phyloP scores from a whole-genome alignment of 2,329 filamentous ascomycete species.

The Aspergillus alliaceus region DNA sequence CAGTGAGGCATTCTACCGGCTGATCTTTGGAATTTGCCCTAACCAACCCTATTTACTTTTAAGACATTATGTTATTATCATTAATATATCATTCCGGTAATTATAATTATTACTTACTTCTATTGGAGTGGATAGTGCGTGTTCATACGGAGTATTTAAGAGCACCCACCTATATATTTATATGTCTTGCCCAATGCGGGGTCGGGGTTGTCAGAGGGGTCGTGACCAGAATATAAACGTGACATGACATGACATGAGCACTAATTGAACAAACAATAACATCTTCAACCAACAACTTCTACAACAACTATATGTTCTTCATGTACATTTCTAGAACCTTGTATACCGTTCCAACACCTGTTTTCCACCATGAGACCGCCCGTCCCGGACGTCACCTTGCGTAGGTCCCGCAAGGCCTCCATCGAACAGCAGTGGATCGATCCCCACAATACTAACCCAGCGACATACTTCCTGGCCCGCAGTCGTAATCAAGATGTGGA shows the following conservation, averaged over 20 bases:
- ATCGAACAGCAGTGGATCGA: slow-evolving; percentile 37
- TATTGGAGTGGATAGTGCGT: too few species aligned
- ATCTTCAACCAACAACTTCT: neutral
- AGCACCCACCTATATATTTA: too few species aligned
- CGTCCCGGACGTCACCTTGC: slow-evolving; percentile 32
- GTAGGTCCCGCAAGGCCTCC: slow-evolving; percentile 38
- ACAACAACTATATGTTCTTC: too few species aligned
- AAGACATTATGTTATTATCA: too few species aligned
- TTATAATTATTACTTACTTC: too few species aligned
- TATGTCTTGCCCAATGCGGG: slow-evolving; percentile 13
- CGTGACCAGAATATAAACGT: slow-evolving; percentile 14
- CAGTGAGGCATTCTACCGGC: too few species aligned
- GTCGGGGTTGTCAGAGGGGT: neutral
- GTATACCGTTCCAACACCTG: neutral
- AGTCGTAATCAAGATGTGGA: slow-evolving; percentile 47
- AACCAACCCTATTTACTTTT: too few species aligned
- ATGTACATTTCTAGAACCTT: neutral
- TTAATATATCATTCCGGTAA: too few species aligned
- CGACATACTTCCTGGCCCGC: slow-evolving; percentile 61
- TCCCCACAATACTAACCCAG: slow-evolving; percentile 45
- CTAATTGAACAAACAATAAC: too few species aligned
- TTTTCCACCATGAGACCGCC: slow-evolving; percentile 38
- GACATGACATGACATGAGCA: slow-evolving; percentile 8
- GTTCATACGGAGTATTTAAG: too few species aligned
- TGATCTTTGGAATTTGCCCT: too few species aligned